Conservation (phyloP, 78 protist genomes). For the Isochrysis galbana region DNA sequence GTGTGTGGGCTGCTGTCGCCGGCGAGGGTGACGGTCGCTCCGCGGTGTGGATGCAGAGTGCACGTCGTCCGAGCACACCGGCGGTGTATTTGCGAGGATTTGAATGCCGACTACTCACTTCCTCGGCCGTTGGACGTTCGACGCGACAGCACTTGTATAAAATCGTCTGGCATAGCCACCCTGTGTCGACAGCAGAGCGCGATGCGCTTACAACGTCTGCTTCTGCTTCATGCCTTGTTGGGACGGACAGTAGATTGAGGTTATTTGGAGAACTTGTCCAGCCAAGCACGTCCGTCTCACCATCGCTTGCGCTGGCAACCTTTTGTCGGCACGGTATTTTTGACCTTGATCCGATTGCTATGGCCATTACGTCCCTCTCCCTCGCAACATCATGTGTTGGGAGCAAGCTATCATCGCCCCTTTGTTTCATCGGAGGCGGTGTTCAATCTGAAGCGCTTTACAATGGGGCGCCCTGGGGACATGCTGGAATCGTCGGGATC, state of each 20-base stretch:
- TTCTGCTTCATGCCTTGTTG: too few species aligned
- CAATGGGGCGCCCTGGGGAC: too few species aligned
- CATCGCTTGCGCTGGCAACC: background rate
- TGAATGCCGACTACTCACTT: background rate
- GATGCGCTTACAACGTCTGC: background rate
- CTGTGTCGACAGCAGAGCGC: background rate
- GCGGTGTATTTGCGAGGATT: background rate
- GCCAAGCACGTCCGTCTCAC: background rate
- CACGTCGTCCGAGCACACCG: background rate
- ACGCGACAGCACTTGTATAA: background rate
- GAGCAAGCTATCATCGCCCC: too few species aligned
- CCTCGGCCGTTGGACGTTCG: background rate
- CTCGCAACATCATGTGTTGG: too few species aligned
- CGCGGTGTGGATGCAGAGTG: background rate
- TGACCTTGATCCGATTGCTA: too few species aligned
- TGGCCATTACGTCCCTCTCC: too few species aligned
- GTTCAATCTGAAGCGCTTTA: too few species aligned
- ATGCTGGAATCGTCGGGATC: background rate
- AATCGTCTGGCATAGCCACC: background rate
- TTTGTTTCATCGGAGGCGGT: too few species aligned
- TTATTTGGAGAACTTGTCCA: too few species aligned
- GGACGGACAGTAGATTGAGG: too few species aligned
- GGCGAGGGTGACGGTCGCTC: background rate
- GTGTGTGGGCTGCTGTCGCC: background rate
- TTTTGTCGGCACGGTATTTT: background rate